phyloP scores from a whole-genome alignment of 2,329 filamentous ascomycete genomes.

The Corinectria fuckeliana region DNA sequence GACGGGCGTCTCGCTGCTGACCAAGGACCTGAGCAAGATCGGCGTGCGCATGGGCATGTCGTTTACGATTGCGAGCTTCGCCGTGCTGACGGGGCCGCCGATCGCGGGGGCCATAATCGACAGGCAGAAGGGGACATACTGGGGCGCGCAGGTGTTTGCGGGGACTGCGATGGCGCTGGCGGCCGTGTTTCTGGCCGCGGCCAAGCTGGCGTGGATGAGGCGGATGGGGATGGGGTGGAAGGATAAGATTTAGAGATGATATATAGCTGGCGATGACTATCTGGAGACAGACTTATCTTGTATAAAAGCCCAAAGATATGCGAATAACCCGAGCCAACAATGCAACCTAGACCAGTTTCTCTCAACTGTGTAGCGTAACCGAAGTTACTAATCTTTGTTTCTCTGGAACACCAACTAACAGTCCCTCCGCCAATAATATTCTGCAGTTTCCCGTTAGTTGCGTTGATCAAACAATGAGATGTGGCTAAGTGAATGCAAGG shows the following conservation, averaged over 20 bases:
- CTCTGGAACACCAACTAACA: not conserved
- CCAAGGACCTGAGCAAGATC: slow-evolving; percentile 56
- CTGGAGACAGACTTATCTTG: not conserved
- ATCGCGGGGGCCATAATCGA: slow-evolving; percentile 58
- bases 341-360: too few species aligned
- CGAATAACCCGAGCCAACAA: too few species aligned
- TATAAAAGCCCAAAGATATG: not conserved
- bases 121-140: slow-evolving; percentile 49
- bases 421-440: not conserved
- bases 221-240: slow-evolving; percentile 46
- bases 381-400: not conserved
- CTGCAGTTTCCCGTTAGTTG: not conserved
- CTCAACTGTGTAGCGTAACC: not conserved
- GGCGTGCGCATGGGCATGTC: slow-evolving; percentile 65
- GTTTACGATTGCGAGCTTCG: slow-evolving; percentile 62
- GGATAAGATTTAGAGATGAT: slow-evolving; percentile 44
- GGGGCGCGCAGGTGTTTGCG: slow-evolving; percentile 57
- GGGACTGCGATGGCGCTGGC: slow-evolving; percentile 51
- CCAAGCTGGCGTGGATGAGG: slow-evolving; percentile 48
- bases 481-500: not conserved
- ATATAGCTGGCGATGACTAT: too few species aligned
- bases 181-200: slow-evolving; percentile 46
- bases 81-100: slow-evolving; percentile 59
- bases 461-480: not conserved
- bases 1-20: slow-evolving; percentile 61